Conservation (phyloP, 1,139 yeast species). For the Debaryomyces coudertii region DNA sequence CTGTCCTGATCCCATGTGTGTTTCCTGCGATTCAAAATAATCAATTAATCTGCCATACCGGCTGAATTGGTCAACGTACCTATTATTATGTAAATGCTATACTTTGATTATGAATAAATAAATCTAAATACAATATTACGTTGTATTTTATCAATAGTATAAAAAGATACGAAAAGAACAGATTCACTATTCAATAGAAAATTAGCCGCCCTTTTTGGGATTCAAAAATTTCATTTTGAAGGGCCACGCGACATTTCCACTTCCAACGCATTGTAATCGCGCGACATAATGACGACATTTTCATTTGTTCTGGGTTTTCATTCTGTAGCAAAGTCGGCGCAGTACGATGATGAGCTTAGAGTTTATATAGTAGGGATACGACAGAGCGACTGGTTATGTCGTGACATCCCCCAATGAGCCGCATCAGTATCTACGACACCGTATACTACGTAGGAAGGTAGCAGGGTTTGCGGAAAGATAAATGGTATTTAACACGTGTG, state of each 20-base stretch:
- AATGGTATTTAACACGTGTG: too few relatives aligned
- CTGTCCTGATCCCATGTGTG: conserved; percentile 3
- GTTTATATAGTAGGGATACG: too few relatives aligned
- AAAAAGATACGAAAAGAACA: conserved; percentile 5
- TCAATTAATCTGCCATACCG: conserved; percentile 2
- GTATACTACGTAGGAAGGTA: too few relatives aligned
- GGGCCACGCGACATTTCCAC: conserved; percentile 9
- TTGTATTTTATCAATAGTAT: conserved; percentile 7
- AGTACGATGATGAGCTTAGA: background rate
- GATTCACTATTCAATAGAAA: conserved; percentile 5
- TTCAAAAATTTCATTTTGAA: conserved; percentile 7
- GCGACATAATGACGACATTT: conserved; percentile 4
- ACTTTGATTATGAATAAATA: conserved; percentile 7
- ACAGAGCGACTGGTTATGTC: too few relatives aligned
- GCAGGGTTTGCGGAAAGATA: too few relatives aligned
- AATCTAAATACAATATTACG: conserved; percentile 6
- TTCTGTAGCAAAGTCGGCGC: background rate
- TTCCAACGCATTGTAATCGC: conserved; percentile 5
- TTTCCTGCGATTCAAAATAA: background rate
- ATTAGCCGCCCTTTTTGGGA: conserved; percentile 13
- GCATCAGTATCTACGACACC: too few relatives aligned
- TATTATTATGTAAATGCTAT: conserved; percentile 9
- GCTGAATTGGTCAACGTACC: conserved; percentile 6
- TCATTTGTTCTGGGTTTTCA: background rate
- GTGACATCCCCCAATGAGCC: too few relatives aligned